These are phyloP conservation scores for Delonix regia DNA, from an alignment of 306 rosid genomes.

Conservation along the genomic window DNA sequence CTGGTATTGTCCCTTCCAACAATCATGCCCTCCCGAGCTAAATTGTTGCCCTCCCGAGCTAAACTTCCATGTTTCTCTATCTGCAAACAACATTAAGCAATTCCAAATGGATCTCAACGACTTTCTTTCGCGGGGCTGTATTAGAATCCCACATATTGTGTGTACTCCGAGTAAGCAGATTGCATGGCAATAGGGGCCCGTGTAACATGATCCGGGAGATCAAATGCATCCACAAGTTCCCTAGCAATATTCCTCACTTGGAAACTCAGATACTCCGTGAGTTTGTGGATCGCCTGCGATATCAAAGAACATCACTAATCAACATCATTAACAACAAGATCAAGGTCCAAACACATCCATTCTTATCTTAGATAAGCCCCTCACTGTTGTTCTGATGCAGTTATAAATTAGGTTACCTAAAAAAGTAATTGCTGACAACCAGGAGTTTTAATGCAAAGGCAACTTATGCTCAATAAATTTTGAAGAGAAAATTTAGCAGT, in stretches of 20 bases:
- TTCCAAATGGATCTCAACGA: neutral
- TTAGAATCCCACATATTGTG: conserved; percentile 74
- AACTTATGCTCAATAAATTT: conserved; percentile 12
- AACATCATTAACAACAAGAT: conserved; percentile 2
- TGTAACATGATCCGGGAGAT: conserved; percentile 78
- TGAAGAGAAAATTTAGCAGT: neutral
- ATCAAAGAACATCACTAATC: conserved; percentile 17
- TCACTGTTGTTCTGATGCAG: neutral
- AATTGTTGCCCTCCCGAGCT: no score
- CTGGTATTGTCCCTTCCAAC: conserved; percentile 12
- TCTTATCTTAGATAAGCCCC: neutral
- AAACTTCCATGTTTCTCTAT: neutral
- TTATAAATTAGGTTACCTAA: neutral
- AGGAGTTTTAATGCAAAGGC: neutral
- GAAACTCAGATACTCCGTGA: conserved; percentile 79
- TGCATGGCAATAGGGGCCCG: conserved; percentile 91
- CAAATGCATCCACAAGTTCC: conserved; percentile 87
- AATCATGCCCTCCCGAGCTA: no score
- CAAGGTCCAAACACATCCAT: conserved; percentile 13
- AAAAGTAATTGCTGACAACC: neutral
- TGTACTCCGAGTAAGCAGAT: conserved; percentile 84
- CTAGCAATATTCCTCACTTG: conserved; percentile 85
- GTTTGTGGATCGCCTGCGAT: conserved; percentile 90
- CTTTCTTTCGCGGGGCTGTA: neutral
- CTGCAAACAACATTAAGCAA: neutral